Evolutionary conservation across 129 eudicot genomes (phyloP), one percentile per base, ranked within the genome.

Genomic region (Escallonia rubra): DNA sequence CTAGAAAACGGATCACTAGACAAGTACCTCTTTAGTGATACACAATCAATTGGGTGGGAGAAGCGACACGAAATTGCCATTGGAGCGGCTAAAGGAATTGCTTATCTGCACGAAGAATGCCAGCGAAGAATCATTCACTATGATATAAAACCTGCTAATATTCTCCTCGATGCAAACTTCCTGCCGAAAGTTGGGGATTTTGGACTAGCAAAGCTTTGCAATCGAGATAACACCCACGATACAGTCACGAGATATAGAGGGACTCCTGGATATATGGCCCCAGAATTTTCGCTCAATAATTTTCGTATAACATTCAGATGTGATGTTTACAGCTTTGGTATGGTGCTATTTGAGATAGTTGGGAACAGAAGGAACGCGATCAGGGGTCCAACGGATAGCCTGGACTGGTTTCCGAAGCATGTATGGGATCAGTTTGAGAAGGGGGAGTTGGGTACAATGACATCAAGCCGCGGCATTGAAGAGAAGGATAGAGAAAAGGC

Each of bases 391-490:
- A 43, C 7, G 0, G 72, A 65, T 14, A 71, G 59, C 4, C 64
- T 59, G 40, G 55, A 77, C 7, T 77, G 81, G 81, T 59, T 77
- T 38, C 81, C 81, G 2, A 66, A 66, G 44, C 65, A 68, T 67
- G 68, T 61, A 0, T 77, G 81, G 81, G 41, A 44, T 4, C 65
- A 57, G 68, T 77, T 57, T 4, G 77, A 59, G 43, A 65, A 44
- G 8, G 63, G 68, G 6, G 63, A 65, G 40, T 65, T 73, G 75
- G 43, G 41, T 0, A 75, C 63, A 50, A 43, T 78, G 60, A 23
- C 34, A 23, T 23, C 7, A 10, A 47, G 51, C 10, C 10, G 71
- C 43, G 59, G 9, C 2, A n/a, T 56, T 57, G 51, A 54, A n/a
- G 52, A 64, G 42, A 39, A 72, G 13, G 59, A 72, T 55, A 43